Percentiles rank a stretch among this genome's conserved stretches.
Evolutionary conservation across 768 basidiomycete species (phyloP).

Genomic region (Leccinellum rugosiceps): DNA sequence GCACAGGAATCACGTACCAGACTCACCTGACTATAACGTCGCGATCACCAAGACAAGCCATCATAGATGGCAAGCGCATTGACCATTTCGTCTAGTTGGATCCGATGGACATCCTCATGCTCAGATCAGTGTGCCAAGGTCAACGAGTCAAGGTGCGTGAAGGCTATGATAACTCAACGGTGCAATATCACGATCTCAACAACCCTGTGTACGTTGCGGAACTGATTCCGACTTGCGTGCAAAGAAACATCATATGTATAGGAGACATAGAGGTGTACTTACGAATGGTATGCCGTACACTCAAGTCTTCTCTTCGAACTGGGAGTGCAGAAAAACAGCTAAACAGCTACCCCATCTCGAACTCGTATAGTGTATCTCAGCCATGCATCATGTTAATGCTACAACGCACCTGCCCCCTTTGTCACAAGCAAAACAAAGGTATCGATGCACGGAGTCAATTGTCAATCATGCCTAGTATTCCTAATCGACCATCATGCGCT

Average conservation of each 20-base stretch:
- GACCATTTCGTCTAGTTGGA: background rate
- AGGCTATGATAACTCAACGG: slow-evolving; percentile 27
- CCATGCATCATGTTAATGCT: slow-evolving; percentile 40
- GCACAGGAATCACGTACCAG: background rate
- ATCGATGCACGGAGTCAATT: slow-evolving; percentile 20
- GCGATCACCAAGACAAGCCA: background rate
- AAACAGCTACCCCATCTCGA: slow-evolving; percentile 22
- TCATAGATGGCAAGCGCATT: background rate
- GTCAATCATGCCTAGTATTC: slow-evolving; percentile 8
- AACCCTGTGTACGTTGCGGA: background rate
- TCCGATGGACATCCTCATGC: background rate
- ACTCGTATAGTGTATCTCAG: slow-evolving; percentile 44
- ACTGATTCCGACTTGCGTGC: slow-evolving; percentile 15
- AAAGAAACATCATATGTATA: slow-evolving; percentile 39
- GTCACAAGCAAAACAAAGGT: slow-evolving; percentile 26
- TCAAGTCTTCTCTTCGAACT: slow-evolving; percentile 19
- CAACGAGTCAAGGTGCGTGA: slow-evolving; percentile 14
- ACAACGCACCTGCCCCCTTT: slow-evolving; percentile 61
- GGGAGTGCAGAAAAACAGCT: slow-evolving; percentile 14
- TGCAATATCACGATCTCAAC: background rate
- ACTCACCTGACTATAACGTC: slow-evolving; percentile 2
- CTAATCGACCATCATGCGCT: slow-evolving; percentile 77
- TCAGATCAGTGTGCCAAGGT: slow-evolving; percentile 25
- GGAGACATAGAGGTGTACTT: slow-evolving; percentile 53
- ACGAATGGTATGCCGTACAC: slow-evolving; percentile 37